phyloP scores from a whole-genome alignment of 2,329 filamentous ascomycete species.

The Ophiostoma sp. region DNA sequence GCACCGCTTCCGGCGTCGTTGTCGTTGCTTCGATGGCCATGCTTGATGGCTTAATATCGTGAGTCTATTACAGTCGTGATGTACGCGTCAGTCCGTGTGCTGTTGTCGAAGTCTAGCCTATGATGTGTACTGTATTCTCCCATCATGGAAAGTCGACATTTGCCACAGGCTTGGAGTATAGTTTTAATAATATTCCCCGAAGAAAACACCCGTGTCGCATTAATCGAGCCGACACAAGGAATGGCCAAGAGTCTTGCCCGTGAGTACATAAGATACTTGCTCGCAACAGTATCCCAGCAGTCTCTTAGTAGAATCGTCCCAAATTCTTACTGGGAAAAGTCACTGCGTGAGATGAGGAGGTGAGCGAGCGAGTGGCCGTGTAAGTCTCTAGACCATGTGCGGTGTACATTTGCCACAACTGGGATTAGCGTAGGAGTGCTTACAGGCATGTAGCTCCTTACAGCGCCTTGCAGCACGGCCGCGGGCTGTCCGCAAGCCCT shows the following conservation, averaged over 20 bases:
- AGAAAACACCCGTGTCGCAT: neutral
- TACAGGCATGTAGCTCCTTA: neutral
- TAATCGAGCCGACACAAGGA: neutral
- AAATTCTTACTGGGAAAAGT: neutral
- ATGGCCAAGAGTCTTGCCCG: neutral
- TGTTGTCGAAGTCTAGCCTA: neutral
- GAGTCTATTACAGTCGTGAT: neutral
- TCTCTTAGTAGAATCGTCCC: neutral
- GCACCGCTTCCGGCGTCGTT: slow-evolving; percentile 16
- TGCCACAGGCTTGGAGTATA: neutral
- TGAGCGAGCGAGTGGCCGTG: neutral
- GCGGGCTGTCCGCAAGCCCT: neutral
- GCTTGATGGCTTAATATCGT: neutral
- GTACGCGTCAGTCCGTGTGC: neutral
- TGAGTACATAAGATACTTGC: too few relatives aligned
- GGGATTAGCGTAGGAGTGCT: neutral
- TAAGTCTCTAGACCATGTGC: neutral
- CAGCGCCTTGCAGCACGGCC: neutral
- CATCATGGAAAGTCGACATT: neutral
- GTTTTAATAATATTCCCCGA: neutral
- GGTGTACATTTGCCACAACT: neutral
- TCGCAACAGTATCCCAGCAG: too few relatives aligned
- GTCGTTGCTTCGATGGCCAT: neutral
- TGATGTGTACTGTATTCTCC: neutral
- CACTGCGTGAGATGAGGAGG: neutral